Evolutionary conservation across 805 yeast genomes (phyloP).

Genomic region (Jamesozyma gamospora): DNA sequence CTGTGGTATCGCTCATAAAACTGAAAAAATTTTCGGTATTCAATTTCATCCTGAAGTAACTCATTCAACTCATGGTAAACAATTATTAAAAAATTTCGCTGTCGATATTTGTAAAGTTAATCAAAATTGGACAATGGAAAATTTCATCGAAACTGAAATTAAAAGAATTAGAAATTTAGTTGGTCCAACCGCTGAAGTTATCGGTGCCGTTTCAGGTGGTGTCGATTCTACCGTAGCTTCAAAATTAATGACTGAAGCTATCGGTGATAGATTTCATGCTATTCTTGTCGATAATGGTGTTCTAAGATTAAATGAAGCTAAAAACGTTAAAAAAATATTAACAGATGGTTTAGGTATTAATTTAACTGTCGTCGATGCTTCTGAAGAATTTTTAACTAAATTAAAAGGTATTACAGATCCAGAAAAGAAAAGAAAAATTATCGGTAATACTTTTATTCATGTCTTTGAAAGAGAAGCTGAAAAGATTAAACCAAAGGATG

Average conservation of each 20-base stretch:
- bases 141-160: constrained; percentile 94
- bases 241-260: constrained; percentile 94
- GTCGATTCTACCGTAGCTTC: constrained; percentile 99
- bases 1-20: constrained; percentile 79
- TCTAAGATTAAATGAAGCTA: constrained; percentile 90
- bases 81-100: constrained; percentile 83
- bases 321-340: constrained; percentile 75
- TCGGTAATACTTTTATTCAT: constrained; percentile 94
- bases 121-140: constrained; percentile 96
- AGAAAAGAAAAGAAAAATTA: constrained; percentile 96
- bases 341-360: constrained; percentile 92
- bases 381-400: constrained; percentile 76
- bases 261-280: constrained; percentile 98
- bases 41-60: constrained; percentile 99
- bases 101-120: constrained; percentile 76
- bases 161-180: constrained; percentile 82
- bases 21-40: constrained; percentile 76
- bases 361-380: constrained; percentile 87
- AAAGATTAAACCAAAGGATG: constrained; percentile 78
- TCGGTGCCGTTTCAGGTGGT: constrained; percentile 99
- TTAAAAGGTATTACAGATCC: constrained; percentile 95
- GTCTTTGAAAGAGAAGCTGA: constrained; percentile 96
- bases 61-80: constrained; percentile 87
- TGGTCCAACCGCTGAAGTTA: constrained; percentile 97
- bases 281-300: constrained; percentile 97